A percentile compares a stretch with the other conserved stretches of the same genome.
These are phyloP conservation scores for Claviceps maximensis DNA, from an alignment of 2,329 filamentous ascomycete species.

Conservation along the genomic window DNA sequence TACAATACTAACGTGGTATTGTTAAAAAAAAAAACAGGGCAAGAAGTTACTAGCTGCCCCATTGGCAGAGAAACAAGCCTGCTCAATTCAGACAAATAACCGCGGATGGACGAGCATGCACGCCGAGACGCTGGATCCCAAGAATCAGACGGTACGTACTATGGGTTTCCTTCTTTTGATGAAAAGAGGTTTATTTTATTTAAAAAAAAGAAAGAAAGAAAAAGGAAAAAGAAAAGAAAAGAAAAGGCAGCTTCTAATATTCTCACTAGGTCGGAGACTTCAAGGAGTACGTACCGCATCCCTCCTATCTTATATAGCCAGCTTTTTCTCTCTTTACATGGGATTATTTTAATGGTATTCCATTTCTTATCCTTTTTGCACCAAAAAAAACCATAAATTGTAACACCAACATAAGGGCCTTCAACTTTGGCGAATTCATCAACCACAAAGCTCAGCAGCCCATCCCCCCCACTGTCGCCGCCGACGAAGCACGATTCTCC, in stretches of 20 bases:
- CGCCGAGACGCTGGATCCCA: slow-evolving; percentile 75
- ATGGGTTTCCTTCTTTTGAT: no score
- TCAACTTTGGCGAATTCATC: slow-evolving; percentile 78
- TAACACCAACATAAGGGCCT: slow-evolving; percentile 46
- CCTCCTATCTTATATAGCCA: background rate
- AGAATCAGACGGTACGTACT: slow-evolving; percentile 56
- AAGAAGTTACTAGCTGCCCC: slow-evolving; percentile 59
- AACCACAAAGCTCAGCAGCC: slow-evolving; percentile 61
- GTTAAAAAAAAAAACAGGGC: slow-evolving; percentile 29
- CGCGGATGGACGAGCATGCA: slow-evolving; percentile 83
- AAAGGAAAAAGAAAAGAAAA: background rate
- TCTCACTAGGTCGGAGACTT: slow-evolving; percentile 57
- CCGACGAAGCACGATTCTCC: slow-evolving; percentile 47
- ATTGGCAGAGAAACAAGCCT: slow-evolving; percentile 57
- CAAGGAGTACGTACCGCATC: slow-evolving; percentile 51
- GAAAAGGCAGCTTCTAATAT: background rate
- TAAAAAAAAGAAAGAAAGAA: background rate
- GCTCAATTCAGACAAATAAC: slow-evolving; percentile 67
- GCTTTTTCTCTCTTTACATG: background rate
- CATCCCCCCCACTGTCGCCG: slow-evolving; percentile 50
- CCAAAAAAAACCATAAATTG: background rate
- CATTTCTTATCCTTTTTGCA: no score
- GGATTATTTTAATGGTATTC: no score
- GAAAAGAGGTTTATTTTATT: no score
- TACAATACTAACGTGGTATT: no score